A percentile compares a stretch with the other conserved stretches of the same genome.
phyloP scores from a whole-genome alignment of 2,329 filamentous ascomycete species.

The Fusarium sp. region DNA sequence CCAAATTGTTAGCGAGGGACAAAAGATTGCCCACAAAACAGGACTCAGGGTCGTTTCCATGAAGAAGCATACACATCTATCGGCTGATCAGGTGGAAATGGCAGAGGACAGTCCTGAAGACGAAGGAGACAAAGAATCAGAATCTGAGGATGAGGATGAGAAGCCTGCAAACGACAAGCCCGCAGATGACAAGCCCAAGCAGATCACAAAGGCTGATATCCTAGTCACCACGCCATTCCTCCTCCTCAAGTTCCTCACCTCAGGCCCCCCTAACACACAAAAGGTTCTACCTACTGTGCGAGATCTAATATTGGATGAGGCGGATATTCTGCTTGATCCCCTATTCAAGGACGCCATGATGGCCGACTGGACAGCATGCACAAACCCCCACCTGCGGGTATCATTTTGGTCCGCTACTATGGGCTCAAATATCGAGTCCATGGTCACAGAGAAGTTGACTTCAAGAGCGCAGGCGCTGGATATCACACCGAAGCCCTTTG shows the following conservation, averaged over 20 bases:
- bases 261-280: conserved; percentile 59
- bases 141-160: conserved; percentile 54
- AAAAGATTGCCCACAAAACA: conserved; percentile 82
- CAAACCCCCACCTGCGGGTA: conserved; percentile 75
- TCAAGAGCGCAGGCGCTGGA: conserved; percentile 61
- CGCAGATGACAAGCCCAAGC: conserved; percentile 46
- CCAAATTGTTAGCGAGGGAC: conserved; percentile 87
- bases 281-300: conserved; percentile 74
- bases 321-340: conserved; percentile 91
- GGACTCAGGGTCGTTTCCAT: conserved; percentile 84
- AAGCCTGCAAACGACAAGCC: conserved; percentile 41
- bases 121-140: conserved; percentile 56
- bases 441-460: conserved; percentile 77
- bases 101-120: conserved; percentile 57
- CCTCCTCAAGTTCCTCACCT: conserved; percentile 78
- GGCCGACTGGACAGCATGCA: conserved; percentile 84
- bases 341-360: conserved; percentile 92
- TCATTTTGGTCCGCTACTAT: conserved; percentile 98
- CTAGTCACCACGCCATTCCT: conserved; percentile 65
- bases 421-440: conserved; percentile 88
- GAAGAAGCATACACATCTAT: conserved; percentile 84
- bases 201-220: conserved; percentile 54
- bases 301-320: conserved; percentile 89
- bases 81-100: conserved; percentile 59
- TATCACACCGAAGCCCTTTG: conserved; percentile 64